These are phyloP conservation scores for Podaxis pistillaris DNA, from an alignment of 768 basidiomycete genomes.

Conservation along the genomic window DNA sequence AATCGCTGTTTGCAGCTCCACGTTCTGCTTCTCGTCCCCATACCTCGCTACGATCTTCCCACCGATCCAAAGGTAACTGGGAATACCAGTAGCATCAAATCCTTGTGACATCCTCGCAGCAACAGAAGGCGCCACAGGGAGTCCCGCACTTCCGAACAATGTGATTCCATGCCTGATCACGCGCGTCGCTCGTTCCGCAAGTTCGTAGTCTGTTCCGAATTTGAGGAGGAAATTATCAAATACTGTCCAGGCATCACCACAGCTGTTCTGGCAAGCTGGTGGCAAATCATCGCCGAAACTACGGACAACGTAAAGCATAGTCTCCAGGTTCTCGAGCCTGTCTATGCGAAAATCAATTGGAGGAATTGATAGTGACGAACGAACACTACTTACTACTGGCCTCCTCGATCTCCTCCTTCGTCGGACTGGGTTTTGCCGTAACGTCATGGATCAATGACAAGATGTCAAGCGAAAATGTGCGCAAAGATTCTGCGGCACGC, in stretches of 20 bases:
- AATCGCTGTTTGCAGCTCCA: constrained; percentile 51
- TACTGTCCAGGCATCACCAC: constrained; percentile 78
- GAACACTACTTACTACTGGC: constrained; percentile 58
- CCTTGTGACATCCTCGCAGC: constrained; percentile 71
- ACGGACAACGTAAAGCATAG: constrained; percentile 83
- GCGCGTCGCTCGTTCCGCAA: constrained; percentile 82
- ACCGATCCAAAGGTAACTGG: constrained; percentile 92
- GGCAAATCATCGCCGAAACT: constrained; percentile 85
- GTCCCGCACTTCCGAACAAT: constrained; percentile 70
- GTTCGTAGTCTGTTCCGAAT: constrained; percentile 71
- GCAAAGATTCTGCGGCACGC: constrained; percentile 81
- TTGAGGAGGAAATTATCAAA: constrained; percentile 79
- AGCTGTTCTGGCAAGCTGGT: constrained; percentile 71
- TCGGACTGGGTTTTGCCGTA: constrained; percentile 49
- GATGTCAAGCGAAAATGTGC: constrained; percentile 84
- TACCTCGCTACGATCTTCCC: constrained; percentile 83
- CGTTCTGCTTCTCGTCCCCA: constrained; percentile 55
- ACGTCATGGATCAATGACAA: constrained; percentile 72
- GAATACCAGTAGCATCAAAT: constrained; percentile 79
- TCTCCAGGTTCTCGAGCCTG: constrained; percentile 87
- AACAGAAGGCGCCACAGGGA: constrained; percentile 68
- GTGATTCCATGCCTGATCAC: constrained; percentile 81
- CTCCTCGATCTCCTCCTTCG: constrained; percentile 68
- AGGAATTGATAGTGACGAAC: not conserved
- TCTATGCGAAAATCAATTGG: constrained; percentile 40